Evolutionary conservation across 208 protist species (phyloP).

Genomic region (Porcisia hertigi): DNA sequence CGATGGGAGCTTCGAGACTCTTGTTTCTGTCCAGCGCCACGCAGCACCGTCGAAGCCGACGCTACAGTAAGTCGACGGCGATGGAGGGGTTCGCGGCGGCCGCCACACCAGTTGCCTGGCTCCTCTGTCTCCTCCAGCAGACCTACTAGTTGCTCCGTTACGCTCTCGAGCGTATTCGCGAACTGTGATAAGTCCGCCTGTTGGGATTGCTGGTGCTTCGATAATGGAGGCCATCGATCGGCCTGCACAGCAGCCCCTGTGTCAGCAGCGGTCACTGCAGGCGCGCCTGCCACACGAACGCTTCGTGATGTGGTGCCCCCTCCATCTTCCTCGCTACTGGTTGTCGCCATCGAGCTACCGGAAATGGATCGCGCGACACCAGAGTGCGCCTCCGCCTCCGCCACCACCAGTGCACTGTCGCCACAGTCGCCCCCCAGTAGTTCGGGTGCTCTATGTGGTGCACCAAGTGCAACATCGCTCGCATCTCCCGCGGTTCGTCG

Average conservation of each 20-base stretch:
- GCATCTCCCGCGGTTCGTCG: background rate
- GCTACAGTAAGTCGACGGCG: background rate
- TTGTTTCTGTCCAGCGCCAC: too few relatives aligned
- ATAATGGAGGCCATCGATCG: background rate
- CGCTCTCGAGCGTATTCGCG: constrained; percentile 16
- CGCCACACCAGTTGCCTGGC: background rate
- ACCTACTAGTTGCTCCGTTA: constrained; percentile 17
- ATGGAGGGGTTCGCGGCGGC: background rate
- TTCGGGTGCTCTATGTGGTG: background rate
- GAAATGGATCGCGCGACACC: background rate
- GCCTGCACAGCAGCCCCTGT: background rate
- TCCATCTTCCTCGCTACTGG: background rate
- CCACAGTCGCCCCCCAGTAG: constrained; percentile 13
- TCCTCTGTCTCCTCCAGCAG: constrained; percentile 16
- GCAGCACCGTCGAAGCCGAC: background rate
- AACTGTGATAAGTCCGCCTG: background rate
- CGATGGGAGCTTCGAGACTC: background rate
- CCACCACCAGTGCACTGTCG: background rate
- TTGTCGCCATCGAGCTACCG: background rate
- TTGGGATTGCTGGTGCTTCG: background rate
- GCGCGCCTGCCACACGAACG: background rate
- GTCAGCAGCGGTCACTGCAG: background rate
- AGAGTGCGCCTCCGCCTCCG: background rate
- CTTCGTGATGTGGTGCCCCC: background rate
- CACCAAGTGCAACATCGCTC: background rate